phyloP scores from a whole-genome alignment of 495 filamentous ascomycete genomes.

The Friedmanniomyces simplex region DNA sequence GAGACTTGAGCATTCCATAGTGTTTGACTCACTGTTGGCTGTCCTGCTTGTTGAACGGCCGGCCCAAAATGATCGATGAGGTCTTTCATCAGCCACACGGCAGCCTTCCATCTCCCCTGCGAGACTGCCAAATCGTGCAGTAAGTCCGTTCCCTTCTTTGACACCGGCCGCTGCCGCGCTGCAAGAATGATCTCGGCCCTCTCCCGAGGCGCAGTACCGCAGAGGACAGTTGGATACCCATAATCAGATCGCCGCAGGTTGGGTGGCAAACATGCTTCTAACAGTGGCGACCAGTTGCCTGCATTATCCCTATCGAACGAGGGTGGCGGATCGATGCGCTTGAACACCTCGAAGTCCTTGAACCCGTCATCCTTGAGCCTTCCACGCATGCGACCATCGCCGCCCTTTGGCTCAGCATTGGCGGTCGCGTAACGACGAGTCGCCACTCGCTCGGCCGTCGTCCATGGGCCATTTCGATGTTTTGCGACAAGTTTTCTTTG shows the following conservation, averaged over 20 bases:
- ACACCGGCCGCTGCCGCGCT: background rate
- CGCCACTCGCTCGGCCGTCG: background rate
- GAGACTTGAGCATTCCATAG: background rate
- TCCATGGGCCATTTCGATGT: background rate
- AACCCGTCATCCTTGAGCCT: too few relatives aligned
- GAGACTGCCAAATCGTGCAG: background rate
- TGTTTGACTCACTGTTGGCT: background rate
- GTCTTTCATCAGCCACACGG: conserved; percentile 30
- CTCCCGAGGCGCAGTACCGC: background rate
- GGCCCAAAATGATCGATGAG: conserved; percentile 18
- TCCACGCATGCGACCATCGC: too few relatives aligned
- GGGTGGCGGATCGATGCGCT: background rate
- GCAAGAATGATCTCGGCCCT: conserved; percentile 10
- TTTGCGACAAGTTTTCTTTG: background rate
- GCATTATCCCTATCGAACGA: conserved; percentile 11
- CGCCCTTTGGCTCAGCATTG: background rate
- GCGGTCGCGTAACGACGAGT: background rate
- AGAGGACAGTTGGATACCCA: too few relatives aligned
- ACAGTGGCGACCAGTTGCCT: conserved; percentile 34
- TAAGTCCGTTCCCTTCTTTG: background rate
- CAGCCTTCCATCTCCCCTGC: conserved; percentile 27
- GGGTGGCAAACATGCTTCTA: conserved; percentile 38
- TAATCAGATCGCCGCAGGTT: conserved; percentile 26
- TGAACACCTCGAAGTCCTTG: background rate
- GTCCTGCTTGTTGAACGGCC: background rate